Conservation (phyloP, 208 protist species). For the Wallacemonas sp. region DNA sequence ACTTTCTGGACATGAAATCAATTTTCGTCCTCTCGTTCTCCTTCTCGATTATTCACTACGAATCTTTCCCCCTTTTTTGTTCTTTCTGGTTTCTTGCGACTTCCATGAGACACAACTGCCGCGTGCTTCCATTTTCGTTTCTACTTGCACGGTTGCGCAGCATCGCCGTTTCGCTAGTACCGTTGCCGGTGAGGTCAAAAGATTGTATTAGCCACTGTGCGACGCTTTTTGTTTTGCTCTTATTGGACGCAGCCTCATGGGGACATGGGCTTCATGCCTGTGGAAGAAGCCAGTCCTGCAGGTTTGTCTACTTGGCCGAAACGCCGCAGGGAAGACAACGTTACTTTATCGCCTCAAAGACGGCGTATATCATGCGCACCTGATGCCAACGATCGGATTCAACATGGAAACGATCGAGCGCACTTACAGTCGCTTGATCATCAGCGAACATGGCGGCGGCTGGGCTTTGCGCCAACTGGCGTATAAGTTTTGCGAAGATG, state of each 20-base stretch:
- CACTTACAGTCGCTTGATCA: not conserved
- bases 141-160: too few species aligned
- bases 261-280: not conserved
- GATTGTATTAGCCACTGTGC: too few species aligned
- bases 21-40: constrained; percentile 15
- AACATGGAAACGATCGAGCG: not conserved
- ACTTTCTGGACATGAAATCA: too few species aligned
- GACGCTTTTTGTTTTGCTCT: too few species aligned
- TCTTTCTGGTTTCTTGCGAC: not conserved
- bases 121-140: too few species aligned
- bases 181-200: too few species aligned
- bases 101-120: not conserved
- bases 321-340: not conserved
- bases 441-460: not conserved
- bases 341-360: not conserved
- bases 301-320: not conserved
- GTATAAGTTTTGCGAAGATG: not conserved
- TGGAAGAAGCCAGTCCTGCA: not conserved
- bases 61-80: not conserved
- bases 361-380: not conserved
- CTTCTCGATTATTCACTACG: constrained; percentile 11
- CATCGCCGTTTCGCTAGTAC: too few species aligned
- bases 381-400: not conserved
- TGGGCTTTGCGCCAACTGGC: not conserved
- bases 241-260: too few species aligned